phyloP scores from a whole-genome alignment of 148 eudicot species.

The Silene latifolia region DNA sequence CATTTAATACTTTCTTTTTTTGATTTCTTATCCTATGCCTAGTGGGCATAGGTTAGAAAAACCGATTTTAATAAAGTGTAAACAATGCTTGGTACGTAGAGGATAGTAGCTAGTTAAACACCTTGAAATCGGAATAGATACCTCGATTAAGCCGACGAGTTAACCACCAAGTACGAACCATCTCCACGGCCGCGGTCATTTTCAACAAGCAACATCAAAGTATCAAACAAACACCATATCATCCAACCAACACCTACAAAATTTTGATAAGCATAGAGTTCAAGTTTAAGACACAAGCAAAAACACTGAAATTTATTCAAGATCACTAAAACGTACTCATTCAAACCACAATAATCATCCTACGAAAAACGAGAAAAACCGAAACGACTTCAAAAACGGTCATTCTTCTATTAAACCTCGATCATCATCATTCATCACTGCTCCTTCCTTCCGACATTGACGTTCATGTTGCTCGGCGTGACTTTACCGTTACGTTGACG shows the following conservation, averaged over 20 bases:
- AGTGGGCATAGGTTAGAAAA: no score
- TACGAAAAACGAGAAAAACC: neutral
- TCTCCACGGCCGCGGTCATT: neutral
- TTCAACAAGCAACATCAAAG: no score
- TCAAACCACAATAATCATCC: neutral
- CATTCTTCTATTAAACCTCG: neutral
- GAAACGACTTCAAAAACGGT: neutral
- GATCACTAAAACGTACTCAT: neutral
- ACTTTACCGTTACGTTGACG: slow-evolving; percentile 16
- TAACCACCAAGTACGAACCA: neutral
- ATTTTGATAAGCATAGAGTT: no score
- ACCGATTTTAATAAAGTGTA: no score
- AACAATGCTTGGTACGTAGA: no score
- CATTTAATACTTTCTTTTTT: no score
- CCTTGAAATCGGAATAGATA: no score
- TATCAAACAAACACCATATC: neutral
- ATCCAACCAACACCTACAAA: neutral
- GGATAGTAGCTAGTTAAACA: no score
- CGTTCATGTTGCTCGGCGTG: neutral
- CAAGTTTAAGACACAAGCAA: neutral
- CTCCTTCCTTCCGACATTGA: neutral
- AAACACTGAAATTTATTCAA: neutral
- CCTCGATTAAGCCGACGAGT: neutral
- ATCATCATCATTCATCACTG: neutral
- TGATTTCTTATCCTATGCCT: no score